Evolutionary conservation across 179 eudicot species (phyloP).

Genomic region (Pouteria campechiana): DNA sequence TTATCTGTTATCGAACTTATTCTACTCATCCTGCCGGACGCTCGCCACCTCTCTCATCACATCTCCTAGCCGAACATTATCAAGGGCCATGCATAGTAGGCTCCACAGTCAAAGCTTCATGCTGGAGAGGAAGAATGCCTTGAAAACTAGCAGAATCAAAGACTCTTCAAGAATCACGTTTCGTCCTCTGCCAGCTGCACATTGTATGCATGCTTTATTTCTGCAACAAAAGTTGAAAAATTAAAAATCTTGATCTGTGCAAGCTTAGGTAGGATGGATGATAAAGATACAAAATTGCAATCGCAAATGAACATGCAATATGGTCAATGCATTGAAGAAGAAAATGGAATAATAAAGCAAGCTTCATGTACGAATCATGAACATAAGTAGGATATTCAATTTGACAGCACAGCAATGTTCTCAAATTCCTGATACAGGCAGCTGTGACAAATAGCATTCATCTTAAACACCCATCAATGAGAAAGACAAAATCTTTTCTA

Average conservation of each 20-base stretch:
- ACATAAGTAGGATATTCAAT: too few species aligned
- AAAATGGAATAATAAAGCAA: neutral
- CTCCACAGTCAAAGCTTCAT: neutral
- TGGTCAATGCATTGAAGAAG: neutral
- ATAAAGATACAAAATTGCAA: neutral
- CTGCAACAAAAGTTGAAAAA: conserved; percentile 14
- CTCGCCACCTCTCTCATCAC: too few species aligned
- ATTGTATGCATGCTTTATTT: conserved; percentile 18
- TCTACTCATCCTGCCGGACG: too few species aligned
- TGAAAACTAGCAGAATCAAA: neutral
- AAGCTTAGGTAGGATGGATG: neutral
- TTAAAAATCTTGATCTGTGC: neutral
- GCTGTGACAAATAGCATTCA: too few species aligned
- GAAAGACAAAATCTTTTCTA: too few species aligned
- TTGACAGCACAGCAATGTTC: too few species aligned
- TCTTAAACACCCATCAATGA: too few species aligned
- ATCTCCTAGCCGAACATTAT: too few species aligned
- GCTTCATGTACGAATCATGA: too few species aligned
- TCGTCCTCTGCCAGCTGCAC: conserved; percentile 26
- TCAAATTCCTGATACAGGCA: too few species aligned
- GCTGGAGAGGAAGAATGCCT: neutral
- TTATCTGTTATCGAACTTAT: too few species aligned
- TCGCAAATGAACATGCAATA: neutral
- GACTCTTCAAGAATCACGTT: conserved; percentile 1
- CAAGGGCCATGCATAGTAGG: too few species aligned